Evolutionary conservation across 2,329 filamentous ascomycete genomes (phyloP).

Genomic region (Phialophora tarda): DNA sequence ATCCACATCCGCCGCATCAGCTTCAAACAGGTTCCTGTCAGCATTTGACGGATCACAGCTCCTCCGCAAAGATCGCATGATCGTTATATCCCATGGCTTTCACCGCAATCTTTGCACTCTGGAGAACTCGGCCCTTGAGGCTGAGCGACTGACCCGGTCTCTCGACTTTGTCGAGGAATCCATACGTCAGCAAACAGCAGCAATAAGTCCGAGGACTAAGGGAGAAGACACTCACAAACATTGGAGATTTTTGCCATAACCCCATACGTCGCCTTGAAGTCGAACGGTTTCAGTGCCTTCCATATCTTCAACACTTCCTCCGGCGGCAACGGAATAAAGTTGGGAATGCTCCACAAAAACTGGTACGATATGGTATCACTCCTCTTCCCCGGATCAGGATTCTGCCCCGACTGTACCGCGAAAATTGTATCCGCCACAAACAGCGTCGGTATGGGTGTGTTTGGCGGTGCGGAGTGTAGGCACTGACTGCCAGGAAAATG

Average conservation of each 20-base stretch:
- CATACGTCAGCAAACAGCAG: slow-evolving; percentile 2
- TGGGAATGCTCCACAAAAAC: slow-evolving; percentile 36
- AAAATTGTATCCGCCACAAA: slow-evolving; percentile 79
- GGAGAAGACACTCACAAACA: slow-evolving; percentile 30
- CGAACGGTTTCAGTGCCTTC: slow-evolving; percentile 69
- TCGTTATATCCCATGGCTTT: slow-evolving; percentile 48
- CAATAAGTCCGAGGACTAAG: neutral
- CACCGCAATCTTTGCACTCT: slow-evolving; percentile 78
- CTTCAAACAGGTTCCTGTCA: neutral
- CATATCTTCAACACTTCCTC: slow-evolving; percentile 71
- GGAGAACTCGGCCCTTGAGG: slow-evolving; percentile 69
- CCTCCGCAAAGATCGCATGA: slow-evolving; percentile 42
- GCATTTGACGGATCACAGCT: slow-evolving; percentile 21
- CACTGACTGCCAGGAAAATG: slow-evolving; percentile 80
- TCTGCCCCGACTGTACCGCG: slow-evolving; percentile 74
- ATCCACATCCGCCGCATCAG: neutral
- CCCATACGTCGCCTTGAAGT: slow-evolving; percentile 65
- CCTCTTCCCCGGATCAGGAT: slow-evolving; percentile 47
- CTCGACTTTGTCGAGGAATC: slow-evolving; percentile 49
- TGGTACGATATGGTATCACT: slow-evolving; percentile 34
- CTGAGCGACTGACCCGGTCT: slow-evolving; percentile 65
- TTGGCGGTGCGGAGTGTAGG: slow-evolving; percentile 45
- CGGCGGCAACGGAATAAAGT: slow-evolving; percentile 69
- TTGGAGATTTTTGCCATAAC: slow-evolving; percentile 37
- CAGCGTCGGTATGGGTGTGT: slow-evolving; percentile 64